A percentile compares a stretch with the other conserved stretches of the same genome.
Conservation (phyloP, 495 filamentous ascomycete species). For the Pseudevernia furfuracea region DNA sequence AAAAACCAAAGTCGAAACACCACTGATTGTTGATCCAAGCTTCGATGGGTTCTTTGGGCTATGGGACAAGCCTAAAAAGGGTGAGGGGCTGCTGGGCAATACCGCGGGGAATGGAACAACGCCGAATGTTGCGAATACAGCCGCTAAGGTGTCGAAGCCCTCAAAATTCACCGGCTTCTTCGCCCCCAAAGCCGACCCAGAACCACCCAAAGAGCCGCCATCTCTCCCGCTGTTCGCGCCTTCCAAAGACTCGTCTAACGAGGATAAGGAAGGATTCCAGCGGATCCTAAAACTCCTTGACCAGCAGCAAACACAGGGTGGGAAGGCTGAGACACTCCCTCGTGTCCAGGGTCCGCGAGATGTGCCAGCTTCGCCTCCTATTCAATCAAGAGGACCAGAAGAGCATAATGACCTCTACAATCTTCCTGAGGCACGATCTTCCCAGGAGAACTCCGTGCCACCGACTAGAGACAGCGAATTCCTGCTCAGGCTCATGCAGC, state of each 20-base stretch:
- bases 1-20: slow-evolving; percentile 45
- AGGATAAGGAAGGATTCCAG: slow-evolving; percentile 87
- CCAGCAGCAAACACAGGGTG: slow-evolving; percentile 28
- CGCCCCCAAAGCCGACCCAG: slow-evolving; percentile 52
- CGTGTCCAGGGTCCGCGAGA: slow-evolving; percentile 24
- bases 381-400: slow-evolving; percentile 35
- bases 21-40: slow-evolving; percentile 55
- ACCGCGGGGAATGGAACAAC: slow-evolving; percentile 23
- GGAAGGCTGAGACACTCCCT: slow-evolving; percentile 13
- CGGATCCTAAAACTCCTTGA: slow-evolving; percentile 77
- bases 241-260: slow-evolving; percentile 45
- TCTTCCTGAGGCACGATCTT: slow-evolving; percentile 28
- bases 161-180: slow-evolving; percentile 86
- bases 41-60: slow-evolving; percentile 78
- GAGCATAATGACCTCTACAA: slow-evolving; percentile 34
- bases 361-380: slow-evolving; percentile 23
- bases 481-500: slow-evolving; percentile 48
- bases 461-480: slow-evolving; percentile 43
- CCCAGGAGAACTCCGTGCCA: slow-evolving; percentile 28
- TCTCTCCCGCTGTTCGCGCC: slow-evolving; percentile 29
- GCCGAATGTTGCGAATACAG: slow-evolving; percentile 12
- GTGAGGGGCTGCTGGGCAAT: slow-evolving; percentile 29
- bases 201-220: slow-evolving; percentile 46
- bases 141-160: slow-evolving; percentile 43
- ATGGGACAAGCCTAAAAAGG: slow-evolving; percentile 44